Evolutionary conservation across 2,329 filamentous ascomycete genomes (phyloP), one percentile per base, ranked within the genome.

Genomic region (Colletotrichum tabaci): DNA sequence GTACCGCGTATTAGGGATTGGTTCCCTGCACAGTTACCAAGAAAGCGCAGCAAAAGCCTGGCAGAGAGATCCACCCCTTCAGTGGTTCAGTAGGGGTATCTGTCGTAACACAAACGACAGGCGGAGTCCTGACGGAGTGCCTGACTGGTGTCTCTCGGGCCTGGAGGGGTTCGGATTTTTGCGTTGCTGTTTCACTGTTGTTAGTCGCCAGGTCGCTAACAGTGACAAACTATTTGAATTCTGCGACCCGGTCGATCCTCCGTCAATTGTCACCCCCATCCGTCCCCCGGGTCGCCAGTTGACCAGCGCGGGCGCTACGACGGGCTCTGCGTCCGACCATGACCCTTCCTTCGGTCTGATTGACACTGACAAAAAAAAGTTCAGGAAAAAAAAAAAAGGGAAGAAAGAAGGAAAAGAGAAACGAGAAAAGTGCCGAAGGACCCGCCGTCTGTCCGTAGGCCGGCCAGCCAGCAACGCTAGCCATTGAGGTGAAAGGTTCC

Each of bases 151-250:
- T 16, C 4, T 42, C 26, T 46, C 16, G 26, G 52, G 30, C 26
- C 52, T 9, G 16, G 16, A 42, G 46, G 46, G 66, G 58, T 55
- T 42, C 35, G 49, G 50, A 12, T 38, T 23, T 38, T 40, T 52
- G 15, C 21, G 61, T 67, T 50, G 55, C 67, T 72, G 67, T 72
- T 72, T 72, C 66, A 71, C 55, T 72, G 49, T 72, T 72, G 49
- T 72, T 71, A 61, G 66, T 30, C 61, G 55, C 60, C 61, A 49
- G 56, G 66, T 30, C 61, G 55, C 60, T 66, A 49, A 71, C 52
- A 66, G 53, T 66, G 61, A 71, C 46, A 66, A 58, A 35, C 38
- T 30, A 21, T 38, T 38, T 58, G n/a, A 46, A 40, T 68, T 69
- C 55, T 58, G 23, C 42, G 35, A 70, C 56, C 60, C 61, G 70